A percentile compares a stretch with the other conserved stretches of the same genome.
Conservation (phyloP, 495 filamentous ascomycete species). For the Lophiostoma macrostomum region DNA sequence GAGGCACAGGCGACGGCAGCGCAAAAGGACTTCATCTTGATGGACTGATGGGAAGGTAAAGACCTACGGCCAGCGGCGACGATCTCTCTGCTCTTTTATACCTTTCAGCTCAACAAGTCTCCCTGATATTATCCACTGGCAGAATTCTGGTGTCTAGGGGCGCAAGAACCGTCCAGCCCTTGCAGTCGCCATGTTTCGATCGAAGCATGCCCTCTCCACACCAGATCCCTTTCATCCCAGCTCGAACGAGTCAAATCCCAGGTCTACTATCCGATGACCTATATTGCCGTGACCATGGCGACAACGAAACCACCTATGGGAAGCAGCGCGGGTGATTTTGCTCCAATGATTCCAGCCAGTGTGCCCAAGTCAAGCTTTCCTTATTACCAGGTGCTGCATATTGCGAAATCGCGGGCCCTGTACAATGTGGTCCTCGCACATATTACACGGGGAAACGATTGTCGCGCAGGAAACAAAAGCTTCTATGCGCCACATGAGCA, state of each 20-base stretch:
- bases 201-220: neutral
- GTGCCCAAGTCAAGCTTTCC: neutral
- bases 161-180: neutral
- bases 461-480: no score
- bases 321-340: neutral
- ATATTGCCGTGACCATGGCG: slow-evolving; percentile 10
- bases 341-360: slow-evolving; percentile 10
- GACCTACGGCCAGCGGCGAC: neutral
- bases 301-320: neutral
- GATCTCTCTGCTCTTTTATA: slow-evolving; percentile 1
- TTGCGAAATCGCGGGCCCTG: no score
- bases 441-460: no score
- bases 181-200: neutral
- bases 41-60: neutral
- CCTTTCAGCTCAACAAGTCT: neutral
- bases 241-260: slow-evolving; percentile 1
- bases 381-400: slow-evolving; percentile 8
- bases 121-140: slow-evolving; percentile 14
- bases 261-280: slow-evolving; percentile 12
- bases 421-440: no score
- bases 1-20: slow-evolving; percentile 16
- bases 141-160: neutral
- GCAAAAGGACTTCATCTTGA: slow-evolving; percentile 32
- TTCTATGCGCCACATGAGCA: slow-evolving; percentile 13
- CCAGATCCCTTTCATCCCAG: slow-evolving; percentile 4